These are phyloP conservation scores for Anethum foeniculum DNA, from an alignment of 140 eudicot genomes.

Conservation along the genomic window DNA sequence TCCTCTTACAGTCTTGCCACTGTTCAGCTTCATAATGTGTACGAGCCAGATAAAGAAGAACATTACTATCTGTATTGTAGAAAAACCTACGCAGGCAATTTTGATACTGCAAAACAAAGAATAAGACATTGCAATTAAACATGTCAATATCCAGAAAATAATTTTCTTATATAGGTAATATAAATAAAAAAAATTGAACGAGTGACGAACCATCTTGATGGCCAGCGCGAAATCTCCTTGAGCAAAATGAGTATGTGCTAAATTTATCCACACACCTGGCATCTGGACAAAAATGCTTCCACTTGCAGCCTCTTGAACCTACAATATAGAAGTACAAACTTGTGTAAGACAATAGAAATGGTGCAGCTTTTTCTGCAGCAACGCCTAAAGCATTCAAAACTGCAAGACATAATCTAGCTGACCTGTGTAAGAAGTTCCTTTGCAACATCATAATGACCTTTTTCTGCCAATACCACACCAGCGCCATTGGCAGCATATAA, in stretches of 20 bases:
- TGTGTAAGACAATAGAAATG: not conserved
- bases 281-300: conserved; percentile 81
- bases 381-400: not conserved
- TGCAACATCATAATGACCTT: conserved; percentile 92
- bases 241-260: conserved; percentile 97
- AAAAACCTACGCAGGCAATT: conserved; percentile 84
- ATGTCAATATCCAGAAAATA: not conserved
- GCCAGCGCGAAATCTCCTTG: conserved; percentile 88
- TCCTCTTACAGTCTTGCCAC: conserved; percentile 93
- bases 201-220: conserved; percentile 64
- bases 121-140: not conserved
- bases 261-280: conserved; percentile 97
- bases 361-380: not conserved
- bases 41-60: conserved; percentile 88
- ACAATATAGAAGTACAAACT: not conserved
- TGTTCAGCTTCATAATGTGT: conserved; percentile 97
- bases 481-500: conserved; percentile 98
- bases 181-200: not conserved
- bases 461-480: conserved; percentile 90
- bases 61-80: conserved; percentile 77
- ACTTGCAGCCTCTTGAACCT: conserved; percentile 99
- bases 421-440: conserved; percentile 96
- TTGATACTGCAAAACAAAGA: conserved; percentile 62
- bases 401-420: not conserved
- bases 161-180: not conserved